These are phyloP conservation scores for Caryopteris hybrid DNA, from an alignment of 305 asterid genomes.

Conservation along the genomic window DNA sequence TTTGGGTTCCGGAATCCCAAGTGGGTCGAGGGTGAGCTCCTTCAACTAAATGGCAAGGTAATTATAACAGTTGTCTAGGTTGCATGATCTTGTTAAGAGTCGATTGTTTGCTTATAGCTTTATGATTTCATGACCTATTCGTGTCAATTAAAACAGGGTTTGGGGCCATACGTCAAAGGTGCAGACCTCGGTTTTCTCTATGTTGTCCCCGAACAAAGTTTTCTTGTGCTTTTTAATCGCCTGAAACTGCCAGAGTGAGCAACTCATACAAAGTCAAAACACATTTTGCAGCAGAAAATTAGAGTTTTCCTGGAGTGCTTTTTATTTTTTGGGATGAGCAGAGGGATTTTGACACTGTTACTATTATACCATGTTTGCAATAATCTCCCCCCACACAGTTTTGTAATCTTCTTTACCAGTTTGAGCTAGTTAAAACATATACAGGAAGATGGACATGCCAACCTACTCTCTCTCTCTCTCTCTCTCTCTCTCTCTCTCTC, in stretches of 20 bases:
- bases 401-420: too few relatives aligned
- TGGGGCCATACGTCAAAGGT: constrained; percentile 79
- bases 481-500: not conserved
- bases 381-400: constrained; percentile 12
- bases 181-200: constrained; percentile 97
- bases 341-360: constrained; percentile 19
- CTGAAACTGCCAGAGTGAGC: constrained; percentile 73
- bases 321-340: not conserved
- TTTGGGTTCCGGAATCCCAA: constrained; percentile 74
- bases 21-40: constrained; percentile 97
- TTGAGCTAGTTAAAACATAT: too few relatives aligned
- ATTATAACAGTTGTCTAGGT: not conserved
- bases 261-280: not conserved
- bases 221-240: constrained; percentile 90
- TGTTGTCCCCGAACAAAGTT: constrained; percentile 82
- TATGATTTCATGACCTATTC: not conserved
- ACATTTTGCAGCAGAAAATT: not conserved
- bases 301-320: not conserved
- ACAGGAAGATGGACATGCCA: too few relatives aligned
- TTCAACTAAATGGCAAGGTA: constrained; percentile 94
- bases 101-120: not conserved
- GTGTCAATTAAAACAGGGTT: constrained; percentile 43
- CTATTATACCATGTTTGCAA: constrained; percentile 1
- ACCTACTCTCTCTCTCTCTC: not conserved
- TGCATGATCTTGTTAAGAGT: not conserved